These are phyloP conservation scores for Salisapilia sapeloensis DNA, from an alignment of 352 stramenopile species.

Conservation along the genomic window DNA sequence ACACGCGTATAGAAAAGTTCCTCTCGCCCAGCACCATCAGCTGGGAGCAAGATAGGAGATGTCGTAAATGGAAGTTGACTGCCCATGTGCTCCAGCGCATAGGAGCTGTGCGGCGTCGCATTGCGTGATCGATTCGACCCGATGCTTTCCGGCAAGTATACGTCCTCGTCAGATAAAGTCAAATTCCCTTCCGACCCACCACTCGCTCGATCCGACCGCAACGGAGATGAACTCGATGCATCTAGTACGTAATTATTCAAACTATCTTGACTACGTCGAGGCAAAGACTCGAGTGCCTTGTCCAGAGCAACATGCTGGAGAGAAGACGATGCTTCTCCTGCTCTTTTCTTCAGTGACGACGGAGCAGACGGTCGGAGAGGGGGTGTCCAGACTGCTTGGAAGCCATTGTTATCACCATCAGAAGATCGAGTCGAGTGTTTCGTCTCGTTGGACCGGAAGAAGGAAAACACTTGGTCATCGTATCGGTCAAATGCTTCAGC, in stretches of 20 bases:
- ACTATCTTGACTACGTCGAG: too few relatives aligned
- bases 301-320: too few relatives aligned
- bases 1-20: conserved; percentile 61
- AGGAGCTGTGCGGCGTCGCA: conserved; percentile 44
- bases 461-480: conserved; percentile 53
- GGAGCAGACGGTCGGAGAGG: too few relatives aligned
- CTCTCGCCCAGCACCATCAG: conserved; percentile 27
- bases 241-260: too few relatives aligned
- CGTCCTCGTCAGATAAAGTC: conserved; percentile 14
- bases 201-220: conserved; percentile 17
- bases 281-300: too few relatives aligned
- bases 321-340: too few relatives aligned
- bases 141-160: conserved; percentile 24
- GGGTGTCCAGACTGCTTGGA: too few relatives aligned
- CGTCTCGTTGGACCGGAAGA: too few relatives aligned
- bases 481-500: conserved; percentile 46
- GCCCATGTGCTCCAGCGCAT: conserved; percentile 17
- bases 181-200: conserved; percentile 15
- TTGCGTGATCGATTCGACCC: too few relatives aligned
- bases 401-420: too few relatives aligned
- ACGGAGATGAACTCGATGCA: conserved; percentile 18
- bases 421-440: too few relatives aligned
- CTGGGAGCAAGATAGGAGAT: conserved; percentile 32
- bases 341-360: too few relatives aligned
- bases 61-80: conserved; percentile 26